These are phyloP conservation scores for Amylocarpus encephaloides DNA, from an alignment of 2,329 filamentous ascomycete species.

Conservation along the genomic window DNA sequence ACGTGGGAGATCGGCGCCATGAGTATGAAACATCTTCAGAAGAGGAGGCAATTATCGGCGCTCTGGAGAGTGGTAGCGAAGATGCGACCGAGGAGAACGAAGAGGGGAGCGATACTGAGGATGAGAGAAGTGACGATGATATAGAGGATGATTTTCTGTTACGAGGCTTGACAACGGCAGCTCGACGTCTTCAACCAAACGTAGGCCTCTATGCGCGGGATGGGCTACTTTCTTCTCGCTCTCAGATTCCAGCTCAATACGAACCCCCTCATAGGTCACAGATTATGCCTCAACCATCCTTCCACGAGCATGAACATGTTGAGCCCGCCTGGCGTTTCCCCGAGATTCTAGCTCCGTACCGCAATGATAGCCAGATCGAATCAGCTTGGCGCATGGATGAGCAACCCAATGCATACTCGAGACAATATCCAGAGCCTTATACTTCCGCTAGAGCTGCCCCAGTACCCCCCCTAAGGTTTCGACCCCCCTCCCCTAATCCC, in stretches of 20 bases:
- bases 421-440: background rate
- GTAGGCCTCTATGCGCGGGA: slow-evolving; percentile 6
- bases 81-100: slow-evolving; percentile 27
- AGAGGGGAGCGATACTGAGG: slow-evolving; percentile 20
- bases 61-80: slow-evolving; percentile 27
- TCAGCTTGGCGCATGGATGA: slow-evolving; percentile 6
- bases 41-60: slow-evolving; percentile 13
- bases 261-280: background rate
- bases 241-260: slow-evolving; percentile 18
- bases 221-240: slow-evolving; percentile 20
- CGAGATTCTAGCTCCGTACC: slow-evolving; percentile 9
- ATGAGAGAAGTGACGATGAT: slow-evolving; percentile 22
- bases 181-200: slow-evolving; percentile 16
- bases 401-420: background rate
- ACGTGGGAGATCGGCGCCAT: slow-evolving; percentile 34
- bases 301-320: slow-evolving; percentile 5
- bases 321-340: slow-evolving; percentile 11
- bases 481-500: background rate
- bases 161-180: slow-evolving; percentile 26
- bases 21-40: slow-evolving; percentile 16
- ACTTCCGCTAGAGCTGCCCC: no score
- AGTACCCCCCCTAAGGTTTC: slow-evolving; percentile 11
- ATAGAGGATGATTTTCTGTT: slow-evolving; percentile 31
- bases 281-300: slow-evolving; percentile 23
- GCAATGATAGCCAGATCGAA: background rate